A percentile compares a stretch with the other conserved stretches of the same genome.
phyloP scores from a whole-genome alignment of 768 basidiomycete species.

The Hygrophoropsis aurantiaca region DNA sequence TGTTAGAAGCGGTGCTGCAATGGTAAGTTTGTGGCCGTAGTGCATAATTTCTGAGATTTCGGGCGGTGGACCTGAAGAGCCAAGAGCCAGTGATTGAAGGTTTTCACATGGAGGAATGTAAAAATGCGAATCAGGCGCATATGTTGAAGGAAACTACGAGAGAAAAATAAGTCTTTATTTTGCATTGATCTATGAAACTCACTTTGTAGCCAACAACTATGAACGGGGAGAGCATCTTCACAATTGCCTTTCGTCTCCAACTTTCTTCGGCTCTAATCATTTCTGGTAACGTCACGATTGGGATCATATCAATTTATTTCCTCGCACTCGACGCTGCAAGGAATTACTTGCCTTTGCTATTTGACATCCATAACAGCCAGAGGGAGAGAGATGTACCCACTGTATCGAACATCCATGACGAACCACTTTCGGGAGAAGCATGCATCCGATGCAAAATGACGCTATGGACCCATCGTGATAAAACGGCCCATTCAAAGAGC shows the following conservation, averaged over 20 bases:
- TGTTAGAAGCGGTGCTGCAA: conserved; percentile 42
- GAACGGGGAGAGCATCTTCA: conserved; percentile 37
- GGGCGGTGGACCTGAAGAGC: conserved; percentile 34
- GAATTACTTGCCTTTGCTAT: conserved; percentile 34
- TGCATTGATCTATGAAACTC: conserved; percentile 5
- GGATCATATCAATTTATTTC: conserved; percentile 14
- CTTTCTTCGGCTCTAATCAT: conserved; percentile 30
- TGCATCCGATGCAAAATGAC: conserved; percentile 8
- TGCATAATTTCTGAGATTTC: conserved; percentile 35
- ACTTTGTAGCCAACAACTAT: conserved; percentile 44
- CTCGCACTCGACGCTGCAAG: conserved; percentile 1
- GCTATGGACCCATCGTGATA: conserved; percentile 27
- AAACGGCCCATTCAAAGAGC: conserved; percentile 40
- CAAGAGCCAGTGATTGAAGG: conserved; percentile 18
- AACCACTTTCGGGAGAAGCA: conserved; percentile 21
- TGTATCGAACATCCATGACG: conserved; percentile 21
- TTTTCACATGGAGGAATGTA: conserved; percentile 37
- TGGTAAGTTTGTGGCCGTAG: conserved; percentile 38
- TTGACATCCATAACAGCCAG: conserved; percentile 51
- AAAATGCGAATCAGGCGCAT: conserved; percentile 46
- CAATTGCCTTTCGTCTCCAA: conserved; percentile 23
- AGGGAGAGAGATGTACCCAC: conserved; percentile 38
- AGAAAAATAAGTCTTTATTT: background rate
- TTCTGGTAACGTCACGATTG: conserved; percentile 28
- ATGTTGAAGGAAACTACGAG: conserved; percentile 39